These are phyloP conservation scores for Fusarium sp. DNA, from an alignment of 2,329 filamentous ascomycete species.

Conservation along the genomic window DNA sequence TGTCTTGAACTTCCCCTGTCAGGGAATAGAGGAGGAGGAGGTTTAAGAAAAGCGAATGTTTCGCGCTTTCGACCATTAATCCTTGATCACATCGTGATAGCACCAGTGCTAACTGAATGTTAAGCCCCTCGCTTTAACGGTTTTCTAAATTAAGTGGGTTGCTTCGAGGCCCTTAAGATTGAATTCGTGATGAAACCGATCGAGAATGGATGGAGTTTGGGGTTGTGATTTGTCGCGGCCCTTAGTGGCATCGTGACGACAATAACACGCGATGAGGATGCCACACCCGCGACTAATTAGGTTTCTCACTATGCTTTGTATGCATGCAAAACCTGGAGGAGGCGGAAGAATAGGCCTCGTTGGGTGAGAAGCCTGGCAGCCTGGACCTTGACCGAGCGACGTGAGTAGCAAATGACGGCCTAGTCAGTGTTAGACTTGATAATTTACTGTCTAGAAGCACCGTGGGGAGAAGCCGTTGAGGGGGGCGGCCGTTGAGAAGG, in stretches of 20 bases:
- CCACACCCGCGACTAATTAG: constrained; percentile 46
- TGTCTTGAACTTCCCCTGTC: constrained; percentile 18
- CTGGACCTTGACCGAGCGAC: constrained; percentile 34
- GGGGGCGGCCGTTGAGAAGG: constrained; percentile 49
- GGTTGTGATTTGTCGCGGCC: constrained; percentile 21
- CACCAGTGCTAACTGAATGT: constrained; percentile 18
- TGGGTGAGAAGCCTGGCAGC: constrained; percentile 16
- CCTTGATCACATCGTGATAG: constrained; percentile 27
- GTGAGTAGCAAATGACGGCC: constrained; percentile 28
- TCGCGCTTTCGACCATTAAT: constrained; percentile 33
- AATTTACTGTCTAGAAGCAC: constrained; percentile 33
- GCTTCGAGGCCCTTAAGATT: constrained; percentile 19
- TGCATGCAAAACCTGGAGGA: constrained; percentile 49
- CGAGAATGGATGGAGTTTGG: constrained; percentile 25
- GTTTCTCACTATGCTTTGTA: constrained; percentile 45
- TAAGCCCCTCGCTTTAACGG: constrained; percentile 23
- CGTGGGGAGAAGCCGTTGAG: constrained; percentile 47
- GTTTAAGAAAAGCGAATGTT: constrained; percentile 30
- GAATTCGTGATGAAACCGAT: constrained; percentile 14
- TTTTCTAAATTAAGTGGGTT: constrained; percentile 7
- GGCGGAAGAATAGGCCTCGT: constrained; percentile 20
- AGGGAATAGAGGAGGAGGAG: constrained; percentile 22
- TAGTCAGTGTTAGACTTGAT: constrained; percentile 25
- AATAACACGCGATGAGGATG: constrained; percentile 49
- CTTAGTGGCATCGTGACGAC: constrained; percentile 45